Percentiles rank a stretch among this genome's conserved stretches.
Evolutionary conservation across 1,284 basidiomycete species (phyloP).

Genomic region (Ustilago loliicola): DNA sequence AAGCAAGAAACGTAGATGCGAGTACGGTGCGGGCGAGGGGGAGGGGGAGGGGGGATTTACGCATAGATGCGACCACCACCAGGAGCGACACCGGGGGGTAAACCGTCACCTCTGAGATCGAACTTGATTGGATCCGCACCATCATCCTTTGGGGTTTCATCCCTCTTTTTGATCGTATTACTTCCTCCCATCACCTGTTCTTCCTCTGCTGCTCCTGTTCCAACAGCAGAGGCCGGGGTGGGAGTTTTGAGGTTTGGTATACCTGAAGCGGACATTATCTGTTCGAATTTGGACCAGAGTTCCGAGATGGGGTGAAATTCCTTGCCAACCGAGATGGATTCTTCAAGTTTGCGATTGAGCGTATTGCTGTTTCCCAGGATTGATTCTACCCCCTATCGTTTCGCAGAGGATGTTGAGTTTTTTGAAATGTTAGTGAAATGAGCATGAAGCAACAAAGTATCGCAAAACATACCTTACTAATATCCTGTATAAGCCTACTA

Average conservation of each 20-base stretch:
- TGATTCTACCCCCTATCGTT: slow-evolving; percentile 91
- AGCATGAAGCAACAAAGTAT: neutral
- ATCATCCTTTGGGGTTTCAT: neutral
- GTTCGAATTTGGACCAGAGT: slow-evolving; percentile 86
- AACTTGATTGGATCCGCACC: slow-evolving; percentile 5
- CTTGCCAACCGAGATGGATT: slow-evolving; percentile 88
- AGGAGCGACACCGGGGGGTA: slow-evolving; percentile 49
- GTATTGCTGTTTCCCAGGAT: slow-evolving; percentile 86
- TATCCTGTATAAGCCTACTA: slow-evolving; percentile 32
- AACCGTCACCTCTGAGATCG: neutral
- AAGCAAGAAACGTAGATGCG: too few relatives aligned
- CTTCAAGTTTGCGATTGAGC: slow-evolving; percentile 91
- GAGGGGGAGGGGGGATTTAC: neutral
- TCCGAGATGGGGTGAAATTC: slow-evolving; percentile 91
- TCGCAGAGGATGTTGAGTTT: too few relatives aligned
- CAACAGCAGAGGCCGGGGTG: neutral
- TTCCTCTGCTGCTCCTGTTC: neutral
- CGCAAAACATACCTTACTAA: slow-evolving; percentile 31
- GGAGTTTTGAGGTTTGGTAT: slow-evolving; percentile 35
- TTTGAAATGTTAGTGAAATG: neutral
- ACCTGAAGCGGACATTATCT: slow-evolving; percentile 76
- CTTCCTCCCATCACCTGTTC: neutral
- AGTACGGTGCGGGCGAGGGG: neutral
- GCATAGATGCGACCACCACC: slow-evolving; percentile 49
- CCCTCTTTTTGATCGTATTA: neutral